Conservation (phyloP, 2,329 filamentous ascomycete genomes). For the Pestalotiopsis sp. region DNA sequence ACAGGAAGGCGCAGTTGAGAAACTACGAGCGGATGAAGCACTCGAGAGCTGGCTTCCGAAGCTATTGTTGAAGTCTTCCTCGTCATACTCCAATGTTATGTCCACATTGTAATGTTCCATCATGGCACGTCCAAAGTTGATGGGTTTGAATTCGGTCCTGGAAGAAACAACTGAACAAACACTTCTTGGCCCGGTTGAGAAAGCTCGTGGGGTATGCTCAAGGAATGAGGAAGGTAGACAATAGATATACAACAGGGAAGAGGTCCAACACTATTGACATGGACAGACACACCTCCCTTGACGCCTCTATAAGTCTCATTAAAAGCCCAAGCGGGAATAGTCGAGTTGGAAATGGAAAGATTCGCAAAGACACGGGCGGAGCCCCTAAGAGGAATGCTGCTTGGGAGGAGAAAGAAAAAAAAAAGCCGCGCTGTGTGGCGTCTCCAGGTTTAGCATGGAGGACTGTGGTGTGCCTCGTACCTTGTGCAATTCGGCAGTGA, state of each 20-base stretch:
- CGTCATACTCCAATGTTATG: conserved; percentile 38
- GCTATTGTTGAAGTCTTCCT: conserved; percentile 26
- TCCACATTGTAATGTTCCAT: conserved; percentile 15
- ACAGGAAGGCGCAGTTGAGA: conserved; percentile 33
- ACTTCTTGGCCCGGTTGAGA: background rate
- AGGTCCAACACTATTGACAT: background rate
- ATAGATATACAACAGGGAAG: conserved; percentile 9
- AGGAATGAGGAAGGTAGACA: conserved; percentile 20
- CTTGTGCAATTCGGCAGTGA: background rate
- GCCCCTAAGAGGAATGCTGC: conserved; percentile 2
- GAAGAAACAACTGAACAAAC: background rate
- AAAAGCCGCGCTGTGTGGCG: background rate
- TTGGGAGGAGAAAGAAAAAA: conserved; percentile 1
- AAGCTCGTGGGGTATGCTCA: conserved; percentile 13
- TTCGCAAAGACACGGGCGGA: background rate
- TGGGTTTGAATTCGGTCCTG: conserved; percentile 7
- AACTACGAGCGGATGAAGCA: conserved; percentile 30
- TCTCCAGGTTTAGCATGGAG: background rate
- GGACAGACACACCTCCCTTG: conserved; percentile 4
- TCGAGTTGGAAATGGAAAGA: background rate
- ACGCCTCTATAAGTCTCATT: background rate
- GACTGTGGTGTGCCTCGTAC: background rate
- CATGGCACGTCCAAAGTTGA: conserved; percentile 20
- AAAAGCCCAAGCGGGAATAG: conserved; percentile 4
- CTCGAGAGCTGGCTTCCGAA: conserved; percentile 26